A percentile compares a stretch with the other conserved stretches of the same genome.
These are phyloP conservation scores for Trichoderma harzianum DNA, from an alignment of 2,329 filamentous ascomycete genomes.

Conservation along the genomic window DNA sequence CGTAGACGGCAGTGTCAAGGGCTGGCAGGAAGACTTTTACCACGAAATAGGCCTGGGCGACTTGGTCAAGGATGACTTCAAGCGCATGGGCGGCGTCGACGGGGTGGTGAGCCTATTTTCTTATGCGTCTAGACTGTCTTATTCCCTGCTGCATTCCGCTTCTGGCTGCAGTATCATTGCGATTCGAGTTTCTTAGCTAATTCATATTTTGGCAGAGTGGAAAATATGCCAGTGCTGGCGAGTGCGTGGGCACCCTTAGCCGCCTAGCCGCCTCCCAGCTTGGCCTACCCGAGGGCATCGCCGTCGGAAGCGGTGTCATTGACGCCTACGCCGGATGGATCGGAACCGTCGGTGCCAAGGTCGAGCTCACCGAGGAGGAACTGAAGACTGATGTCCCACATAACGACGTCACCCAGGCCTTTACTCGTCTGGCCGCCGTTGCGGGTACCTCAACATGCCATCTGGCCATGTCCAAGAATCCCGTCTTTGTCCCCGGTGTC, in stretches of 20 bases:
- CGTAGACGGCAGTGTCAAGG: constrained; percentile 94
- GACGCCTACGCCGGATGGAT: constrained; percentile 99
- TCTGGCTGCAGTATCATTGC: background rate
- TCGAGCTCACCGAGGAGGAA: constrained; percentile 65
- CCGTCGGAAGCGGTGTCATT: constrained; percentile 93
- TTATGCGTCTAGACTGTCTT: constrained; percentile 21
- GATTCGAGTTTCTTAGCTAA: background rate
- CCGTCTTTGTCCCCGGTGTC: constrained; percentile 90
- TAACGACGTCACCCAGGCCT: constrained; percentile 89
- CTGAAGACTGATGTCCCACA: constrained; percentile 65
- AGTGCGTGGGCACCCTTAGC: constrained; percentile 80
- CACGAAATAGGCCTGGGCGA: constrained; percentile 82
- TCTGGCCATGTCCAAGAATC: constrained; percentile 87
- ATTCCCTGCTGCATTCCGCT: constrained; percentile 10
- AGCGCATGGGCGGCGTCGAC: constrained; percentile 89
- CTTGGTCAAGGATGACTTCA: constrained; percentile 80
- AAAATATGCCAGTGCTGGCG: constrained; percentile 84
- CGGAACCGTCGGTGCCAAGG: constrained; percentile 95
- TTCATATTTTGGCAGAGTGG: constrained; percentile 65
- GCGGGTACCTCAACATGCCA: constrained; percentile 97
- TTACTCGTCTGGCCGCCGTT: constrained; percentile 87
- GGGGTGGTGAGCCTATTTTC: constrained; percentile 72
- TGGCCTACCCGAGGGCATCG: constrained; percentile 80
- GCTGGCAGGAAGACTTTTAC: constrained; percentile 96
- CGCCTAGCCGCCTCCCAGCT: constrained; percentile 80